Evolutionary conservation across 352 stramenopile genomes (phyloP), one percentile per base, ranked within the genome.

Genomic region (Globisporangium paddicum): DNA sequence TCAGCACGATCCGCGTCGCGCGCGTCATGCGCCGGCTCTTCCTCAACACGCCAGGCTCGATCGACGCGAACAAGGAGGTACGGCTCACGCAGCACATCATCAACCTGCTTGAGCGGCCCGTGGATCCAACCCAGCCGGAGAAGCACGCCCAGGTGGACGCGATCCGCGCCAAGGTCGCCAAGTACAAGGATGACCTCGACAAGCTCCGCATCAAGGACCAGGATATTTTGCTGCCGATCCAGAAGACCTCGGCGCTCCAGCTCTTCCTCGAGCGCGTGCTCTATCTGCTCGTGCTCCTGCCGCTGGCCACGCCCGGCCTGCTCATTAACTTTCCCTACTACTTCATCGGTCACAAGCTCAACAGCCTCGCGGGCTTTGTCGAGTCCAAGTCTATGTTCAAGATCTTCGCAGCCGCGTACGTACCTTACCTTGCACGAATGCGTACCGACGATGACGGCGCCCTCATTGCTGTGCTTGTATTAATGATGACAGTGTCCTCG

Each of bases 331-430:
- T 87, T 7, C 82, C 82, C 0, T 90, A 89, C 58, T 92, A 90
- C 56, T 87, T 92, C 63, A 73, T 92, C 41, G 82, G 73, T 28
- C 76, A 62, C 26, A 91, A 91, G 55, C 69, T 91, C 55, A 91
- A 91, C 55, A 78, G 62, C 34, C 52, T 83, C 2, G 82, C 82
- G 4, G 82, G 82, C 9, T 89, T 78, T 38, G 70, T 84, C 47
- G 79, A 91, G 66, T 91, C 79, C 23, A 84, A 79, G 66, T 88
- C 77, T 5, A 89, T 89, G 79, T 89, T 89, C 61, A 91, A 91
- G 67, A 87, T 89, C 56, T 86, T 89, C 52, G 79, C 75, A 13
- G 77, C 73, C 9, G 70, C 25, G 79, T 89, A 75, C 63, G 79
- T 89, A 73, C 63, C 73, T 63, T 13, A n/a, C 26, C 30, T 18